Base-by-base conservation (phyloP, 2,329 filamentous ascomycete species). In the Fusarium protoensiforme region DNA sequence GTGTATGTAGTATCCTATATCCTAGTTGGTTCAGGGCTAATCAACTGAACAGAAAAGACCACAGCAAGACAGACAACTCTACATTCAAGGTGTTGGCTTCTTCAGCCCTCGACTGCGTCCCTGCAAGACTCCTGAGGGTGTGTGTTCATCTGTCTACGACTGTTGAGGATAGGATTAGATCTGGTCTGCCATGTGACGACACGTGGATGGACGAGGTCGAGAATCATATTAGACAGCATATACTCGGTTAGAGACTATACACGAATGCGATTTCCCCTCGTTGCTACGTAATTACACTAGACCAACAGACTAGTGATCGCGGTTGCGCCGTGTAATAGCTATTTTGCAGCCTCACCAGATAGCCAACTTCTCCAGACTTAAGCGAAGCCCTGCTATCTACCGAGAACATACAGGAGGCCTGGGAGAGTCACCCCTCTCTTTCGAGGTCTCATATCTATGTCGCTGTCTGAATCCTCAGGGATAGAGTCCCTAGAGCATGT, bases 381-480 rank as follows among this genome's bases (percentile, higher is more conserved):
- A 33, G 31, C 31, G 31, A 6, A 33, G 31, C 31, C 31, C 31
- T 33, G 31, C 31, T 33, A 33, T 33, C 31, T 8, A 33, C 31
- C 31, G 31, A 33, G 31, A 8, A 8, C 31, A 8, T 33, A 78
- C 10, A 76, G 56, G 22, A 78, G 63, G 33, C 72, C 70, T 22
- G 73, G 77, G 61, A 72, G 39, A 62, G 58, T 72, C 24, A 72
- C 60, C 38, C 54, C 48, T 35, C 31, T 63, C 60, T 46, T 70
- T 64, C 43, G 22, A 53, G 61, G n/a, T 51, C 65, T 62, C 18
- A 22, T 56, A n/a, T 66, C 68, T 57, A 61, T 69, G 20, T 48
- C 46, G 51, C 65, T 69, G 22, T 66, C 62, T 46, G 41, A 67
- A 20, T 73, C 67, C 22, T 72, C 62, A n/a, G 63, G 39, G 65